A percentile compares a stretch with the other conserved stretches of the same genome.
Conservation (phyloP, 192 early-diverging fungal species). For the Podila minutissima region DNA sequence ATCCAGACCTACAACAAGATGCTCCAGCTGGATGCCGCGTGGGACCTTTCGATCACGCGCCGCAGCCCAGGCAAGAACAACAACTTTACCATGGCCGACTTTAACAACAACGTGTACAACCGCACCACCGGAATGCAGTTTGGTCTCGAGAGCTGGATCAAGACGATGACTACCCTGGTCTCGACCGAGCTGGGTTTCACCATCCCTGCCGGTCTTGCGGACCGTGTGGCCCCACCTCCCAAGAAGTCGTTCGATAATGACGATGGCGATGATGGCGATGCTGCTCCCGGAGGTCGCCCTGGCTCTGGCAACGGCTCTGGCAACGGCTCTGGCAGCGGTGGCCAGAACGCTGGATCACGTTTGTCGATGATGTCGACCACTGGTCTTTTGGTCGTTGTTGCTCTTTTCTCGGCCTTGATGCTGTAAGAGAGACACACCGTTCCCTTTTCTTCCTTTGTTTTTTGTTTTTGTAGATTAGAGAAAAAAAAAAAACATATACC, state of each 20-base stretch:
- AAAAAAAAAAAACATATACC: too few species aligned
- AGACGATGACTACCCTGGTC: constrained; percentile 10
- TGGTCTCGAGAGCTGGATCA: constrained; percentile 25
- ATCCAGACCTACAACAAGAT: constrained; percentile 43
- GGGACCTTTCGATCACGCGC: constrained; percentile 34
- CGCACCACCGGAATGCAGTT: constrained; percentile 22
- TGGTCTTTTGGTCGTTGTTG: not conserved
- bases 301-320: not conserved
- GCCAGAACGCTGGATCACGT: not conserved
- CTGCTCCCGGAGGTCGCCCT: not conserved
- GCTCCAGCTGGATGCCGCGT: constrained; percentile 41
- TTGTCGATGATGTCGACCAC: constrained; percentile 1
- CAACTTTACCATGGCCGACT: constrained; percentile 26
- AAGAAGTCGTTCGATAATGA: constrained; percentile 30
- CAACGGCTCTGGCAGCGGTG: not conserved
- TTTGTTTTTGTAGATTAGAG: not conserved
- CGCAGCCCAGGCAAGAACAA: constrained; percentile 23
- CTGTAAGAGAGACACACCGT: not conserved
- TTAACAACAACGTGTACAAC: constrained; percentile 30
- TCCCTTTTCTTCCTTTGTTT: not conserved
- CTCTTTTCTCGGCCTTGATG: not conserved
- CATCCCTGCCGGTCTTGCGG: constrained; percentile 23
- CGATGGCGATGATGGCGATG: not conserved
- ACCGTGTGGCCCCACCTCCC: constrained; percentile 31
- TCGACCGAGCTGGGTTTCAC: constrained; percentile 19